Base-by-base conservation (phyloP, 2,329 filamentous ascomycete species). In the Aspergillus tamarii region DNA sequence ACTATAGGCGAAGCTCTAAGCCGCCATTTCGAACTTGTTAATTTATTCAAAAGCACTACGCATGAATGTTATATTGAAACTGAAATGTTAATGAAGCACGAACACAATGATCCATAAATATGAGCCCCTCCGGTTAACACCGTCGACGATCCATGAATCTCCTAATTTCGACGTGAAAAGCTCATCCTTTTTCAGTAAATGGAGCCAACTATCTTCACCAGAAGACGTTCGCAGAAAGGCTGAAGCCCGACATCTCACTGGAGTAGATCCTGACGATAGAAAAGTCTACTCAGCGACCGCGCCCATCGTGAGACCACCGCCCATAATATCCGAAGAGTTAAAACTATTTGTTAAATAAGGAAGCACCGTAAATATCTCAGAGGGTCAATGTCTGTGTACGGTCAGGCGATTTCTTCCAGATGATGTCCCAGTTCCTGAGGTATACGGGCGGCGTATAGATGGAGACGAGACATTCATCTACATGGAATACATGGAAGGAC, bases 321-420 rank as follows among this genome's bases (percentile, higher is more conserved):
- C 74, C 46, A 70, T 72, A 16, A 57, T 69, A 21, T 76, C 78
- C 52, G 65, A 72, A 63, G 32, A 71, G 26, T 59, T 77, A 41
- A 68, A 70, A 12, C 66, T 79, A 34, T 65, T 78, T 60, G 73
- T 78, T 21, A 80, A 78, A 62, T 76, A 70, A 67, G 76, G 74
- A 60, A 65, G 45, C 34, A 16, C 61, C 23, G 64, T 72, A 9
- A 59, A 60, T 21, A 59, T 76, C 55, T 63, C 71, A 6, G 76
- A 79, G 63, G 77, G 64, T 26, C 72, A 74, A 66, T 69, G 58
- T 60, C 71, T 78, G 16, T 77, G 73, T 69, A 67, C 67, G 16
- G 57, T 77, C 57, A 58, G 63, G 43, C 57, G 59, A 19, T 43
- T 66, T 26, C 62, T 77, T 8, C 41, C 61, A 32, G 66, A 66